Percentiles rank a stretch among this genome's conserved stretches.
These are phyloP conservation scores for Ambrosiella xylebori DNA, from an alignment of 2,329 filamentous ascomycete genomes.

Conservation along the genomic window DNA sequence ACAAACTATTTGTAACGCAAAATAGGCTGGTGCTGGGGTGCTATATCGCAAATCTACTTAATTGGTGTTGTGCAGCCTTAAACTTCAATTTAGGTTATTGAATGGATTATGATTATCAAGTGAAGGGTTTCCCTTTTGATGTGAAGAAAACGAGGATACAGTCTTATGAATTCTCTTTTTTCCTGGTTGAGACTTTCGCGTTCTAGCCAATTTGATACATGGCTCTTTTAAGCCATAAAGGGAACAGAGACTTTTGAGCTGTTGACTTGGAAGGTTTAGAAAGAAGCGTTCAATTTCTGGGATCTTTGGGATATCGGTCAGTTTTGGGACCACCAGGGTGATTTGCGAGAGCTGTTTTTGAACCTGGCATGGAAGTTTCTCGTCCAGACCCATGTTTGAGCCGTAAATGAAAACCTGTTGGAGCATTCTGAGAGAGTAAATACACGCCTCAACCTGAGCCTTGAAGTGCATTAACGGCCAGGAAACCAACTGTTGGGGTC, in stretches of 20 bases:
- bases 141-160: background rate
- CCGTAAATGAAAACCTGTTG: constrained; percentile 20
- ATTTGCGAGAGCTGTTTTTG: background rate
- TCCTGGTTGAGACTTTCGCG: background rate
- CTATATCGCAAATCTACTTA: constrained; percentile 17
- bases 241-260: constrained; percentile 1
- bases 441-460: constrained; percentile 39
- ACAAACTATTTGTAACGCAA: background rate
- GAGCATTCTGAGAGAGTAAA: constrained; percentile 26
- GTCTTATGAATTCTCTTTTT: background rate
- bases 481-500: constrained; percentile 17
- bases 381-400: background rate
- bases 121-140: background rate
- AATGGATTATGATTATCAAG: background rate
- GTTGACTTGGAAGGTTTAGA: background rate
- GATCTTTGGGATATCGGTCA: background rate
- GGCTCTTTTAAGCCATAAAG: constrained; percentile 2
- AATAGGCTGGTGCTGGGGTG: constrained; percentile 19
- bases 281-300: constrained; percentile 2
- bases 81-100: background rate
- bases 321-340: background rate
- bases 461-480: constrained; percentile 46
- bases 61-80: background rate
- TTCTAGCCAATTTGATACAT: background rate
- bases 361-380: background rate